These are phyloP conservation scores for Panicum miliaceum DNA, from an alignment of 176 grass and related monocot species.

Conservation along the genomic window DNA sequence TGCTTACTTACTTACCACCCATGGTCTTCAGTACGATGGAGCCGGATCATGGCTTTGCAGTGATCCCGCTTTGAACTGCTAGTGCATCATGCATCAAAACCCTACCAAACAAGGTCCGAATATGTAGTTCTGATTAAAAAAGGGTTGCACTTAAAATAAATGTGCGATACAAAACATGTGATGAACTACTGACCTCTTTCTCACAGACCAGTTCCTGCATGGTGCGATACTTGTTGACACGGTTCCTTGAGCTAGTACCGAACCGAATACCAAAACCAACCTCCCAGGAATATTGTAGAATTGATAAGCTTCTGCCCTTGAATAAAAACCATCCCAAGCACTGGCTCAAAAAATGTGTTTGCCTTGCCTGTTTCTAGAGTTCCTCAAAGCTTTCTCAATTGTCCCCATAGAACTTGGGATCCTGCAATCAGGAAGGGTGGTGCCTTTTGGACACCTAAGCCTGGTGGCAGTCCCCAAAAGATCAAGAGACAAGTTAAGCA, in stretches of 20 bases:
- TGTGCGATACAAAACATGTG: fast-evolving
- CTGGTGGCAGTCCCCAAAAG: no score
- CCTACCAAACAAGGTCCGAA: not conserved
- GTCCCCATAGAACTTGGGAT: no score
- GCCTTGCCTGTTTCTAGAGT: no score
- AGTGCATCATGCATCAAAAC: not conserved
- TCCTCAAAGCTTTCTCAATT: no score
- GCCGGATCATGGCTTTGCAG: not conserved
- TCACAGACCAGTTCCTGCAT: not conserved
- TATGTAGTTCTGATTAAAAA: no score
- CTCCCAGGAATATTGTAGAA: not conserved
- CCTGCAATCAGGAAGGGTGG: no score
- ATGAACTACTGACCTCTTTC: not conserved
- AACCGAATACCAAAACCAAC: not conserved
- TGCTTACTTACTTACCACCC: not conserved
- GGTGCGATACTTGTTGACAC: not conserved
- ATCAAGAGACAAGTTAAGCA: no score
- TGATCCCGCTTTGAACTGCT: not conserved
- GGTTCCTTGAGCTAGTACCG: not conserved
- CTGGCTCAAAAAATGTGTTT: no score
- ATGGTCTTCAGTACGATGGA: not conserved
- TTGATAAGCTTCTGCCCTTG: no score
- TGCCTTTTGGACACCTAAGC: no score
- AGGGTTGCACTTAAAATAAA: no score
- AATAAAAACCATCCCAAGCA: no score